phyloP scores from a whole-genome alignment of 441 rosid species.

The Syzygium malaccense region DNA sequence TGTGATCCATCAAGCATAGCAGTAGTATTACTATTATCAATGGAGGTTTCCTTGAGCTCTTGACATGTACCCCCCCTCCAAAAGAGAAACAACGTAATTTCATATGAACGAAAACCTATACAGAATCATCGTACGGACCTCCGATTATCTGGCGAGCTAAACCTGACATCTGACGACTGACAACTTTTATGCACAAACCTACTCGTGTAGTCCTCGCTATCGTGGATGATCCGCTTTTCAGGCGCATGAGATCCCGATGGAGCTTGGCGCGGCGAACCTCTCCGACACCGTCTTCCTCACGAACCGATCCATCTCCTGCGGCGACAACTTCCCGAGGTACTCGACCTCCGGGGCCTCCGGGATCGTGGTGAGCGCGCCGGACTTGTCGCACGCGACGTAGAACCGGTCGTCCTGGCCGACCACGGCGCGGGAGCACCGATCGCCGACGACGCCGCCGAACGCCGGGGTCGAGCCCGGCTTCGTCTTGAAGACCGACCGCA shows the following conservation, averaged over 20 bases:
- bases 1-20: background rate
- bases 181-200: slow-evolving; percentile 19
- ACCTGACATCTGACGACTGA: background rate
- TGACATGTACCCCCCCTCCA: background rate
- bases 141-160: background rate
- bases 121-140: background rate
- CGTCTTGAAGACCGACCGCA: background rate
- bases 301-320: background rate
- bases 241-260: background rate
- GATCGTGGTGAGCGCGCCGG: background rate
- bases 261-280: slow-evolving; percentile 8
- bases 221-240: background rate
- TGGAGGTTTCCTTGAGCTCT: background rate
- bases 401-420: background rate
- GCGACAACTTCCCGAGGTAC: background rate
- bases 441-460: background rate
- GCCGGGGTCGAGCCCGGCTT: background rate
- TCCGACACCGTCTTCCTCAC: slow-evolving; percentile 4
- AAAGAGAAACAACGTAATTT: background rate
- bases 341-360: slow-evolving; percentile 1
- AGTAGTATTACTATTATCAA: background rate
- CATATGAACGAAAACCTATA: background rate
- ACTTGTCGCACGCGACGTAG: background rate
- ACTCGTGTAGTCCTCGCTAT: background rate
- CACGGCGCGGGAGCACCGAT: background rate